Base-by-base conservation (phyloP, 1,284 basidiomycete genomes). In the Trametes polyzona region DNA sequence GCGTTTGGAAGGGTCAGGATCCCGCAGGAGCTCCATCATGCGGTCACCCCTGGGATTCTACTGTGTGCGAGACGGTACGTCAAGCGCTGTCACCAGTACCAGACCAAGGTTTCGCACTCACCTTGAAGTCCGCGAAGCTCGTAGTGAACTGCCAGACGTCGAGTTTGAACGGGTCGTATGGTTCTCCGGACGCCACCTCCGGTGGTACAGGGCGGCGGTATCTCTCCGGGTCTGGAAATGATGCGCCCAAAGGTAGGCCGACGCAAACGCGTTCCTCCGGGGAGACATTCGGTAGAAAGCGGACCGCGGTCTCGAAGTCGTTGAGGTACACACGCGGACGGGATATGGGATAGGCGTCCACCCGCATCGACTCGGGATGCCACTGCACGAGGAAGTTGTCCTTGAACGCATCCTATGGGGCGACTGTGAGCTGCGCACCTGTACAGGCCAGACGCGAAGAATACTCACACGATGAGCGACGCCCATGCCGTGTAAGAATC, bases 101-200 rank as follows among this genome's bases (percentile, higher is more conserved):
- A n/a, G n/a, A n/a, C n/a, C n/a, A n/a, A n/a, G n/a, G n/a, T n/a
- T n/a, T n/a, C n/a, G n/a, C 17, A 41, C 44, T 21, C 47, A 74
- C 55, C 49, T 41, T 52, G 35, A 51, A 47, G 32, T 39, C 21
- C 11, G 9, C 24, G 14, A 69, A 52, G 39, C 50, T 57, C 0
- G 8, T 44, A 2, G 60, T 65, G 16, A 71, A 50, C 52, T 73
- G 70, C 71, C 71, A 73, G 3, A 73, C 57, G 59, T 71, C 71
- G 1, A 69, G 46, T 49, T 65, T 65, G 55, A 71, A 73, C 5
- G 70, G 69, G 49, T 56, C 59, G 39, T 71, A 71, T 1, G 67
- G 58, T 27, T 58, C 24, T 4, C 61, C 67, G 3, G 59, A 48
- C 2, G 35, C 14, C 1, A 68, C 46, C 24, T 63, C 61, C 0